Evolutionary conservation across 768 basidiomycete genomes (phyloP).

Genomic region (Dendrothele bispora): DNA sequence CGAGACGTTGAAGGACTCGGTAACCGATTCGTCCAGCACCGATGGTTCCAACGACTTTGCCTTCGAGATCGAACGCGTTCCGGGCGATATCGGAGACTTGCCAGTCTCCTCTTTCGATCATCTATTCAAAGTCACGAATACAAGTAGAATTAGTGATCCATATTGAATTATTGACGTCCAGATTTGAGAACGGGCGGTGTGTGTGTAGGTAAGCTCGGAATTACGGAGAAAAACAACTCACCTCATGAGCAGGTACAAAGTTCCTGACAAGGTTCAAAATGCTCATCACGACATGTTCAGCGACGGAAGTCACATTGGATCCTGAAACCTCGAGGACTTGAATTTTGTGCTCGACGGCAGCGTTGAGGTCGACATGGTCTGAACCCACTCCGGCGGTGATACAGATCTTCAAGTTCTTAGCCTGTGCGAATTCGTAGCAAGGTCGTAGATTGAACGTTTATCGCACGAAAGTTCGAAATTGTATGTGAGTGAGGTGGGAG

Average conservation of each 20-base stretch:
- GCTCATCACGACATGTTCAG: slow-evolving; percentile 89
- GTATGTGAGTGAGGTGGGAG: too few relatives aligned
- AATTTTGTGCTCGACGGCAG: slow-evolving; percentile 76
- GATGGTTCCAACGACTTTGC: slow-evolving; percentile 90
- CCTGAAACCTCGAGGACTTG: slow-evolving; percentile 86
- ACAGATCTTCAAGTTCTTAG: slow-evolving; percentile 87
- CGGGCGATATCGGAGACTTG: slow-evolving; percentile 80
- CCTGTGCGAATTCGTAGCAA: slow-evolving; percentile 37
- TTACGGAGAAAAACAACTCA: slow-evolving; percentile 21
- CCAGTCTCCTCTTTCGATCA: slow-evolving; percentile 87
- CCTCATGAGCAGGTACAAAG: slow-evolving; percentile 85
- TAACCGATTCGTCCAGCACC: slow-evolving; percentile 84
- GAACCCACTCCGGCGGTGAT: slow-evolving; percentile 91
- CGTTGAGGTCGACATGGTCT: slow-evolving; percentile 91
- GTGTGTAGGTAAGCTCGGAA: too few relatives aligned
- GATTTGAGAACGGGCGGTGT: too few relatives aligned
- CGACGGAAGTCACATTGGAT: slow-evolving; percentile 88
- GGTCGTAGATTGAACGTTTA: too few relatives aligned
- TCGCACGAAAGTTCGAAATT: too few relatives aligned
- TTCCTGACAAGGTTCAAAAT: slow-evolving; percentile 90
- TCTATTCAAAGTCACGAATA: slow-evolving; percentile 34
- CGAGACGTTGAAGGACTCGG: slow-evolving; percentile 76
- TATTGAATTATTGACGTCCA: too few relatives aligned
- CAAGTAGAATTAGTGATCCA: not conserved
- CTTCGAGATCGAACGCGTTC: slow-evolving; percentile 86